Evolutionary conservation across 345 rosid genomes (phyloP), one percentile per base, ranked within the genome.

Genomic region (Geranium rotundifolium): DNA sequence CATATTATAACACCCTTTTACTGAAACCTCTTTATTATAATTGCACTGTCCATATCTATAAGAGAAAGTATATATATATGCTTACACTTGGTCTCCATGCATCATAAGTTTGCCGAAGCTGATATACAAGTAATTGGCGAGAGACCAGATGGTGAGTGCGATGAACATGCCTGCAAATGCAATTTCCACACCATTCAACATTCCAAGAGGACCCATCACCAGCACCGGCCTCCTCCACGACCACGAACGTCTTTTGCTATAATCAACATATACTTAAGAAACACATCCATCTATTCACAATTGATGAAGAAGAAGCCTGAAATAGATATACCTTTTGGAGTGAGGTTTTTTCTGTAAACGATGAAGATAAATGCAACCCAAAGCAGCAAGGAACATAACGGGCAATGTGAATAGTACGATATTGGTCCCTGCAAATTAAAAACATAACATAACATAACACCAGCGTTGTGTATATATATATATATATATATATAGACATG

Each of bases 171-270:
- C 19, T 15, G 71, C 69, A 60, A 87, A 81, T 17, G 74, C 69
- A 15, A 83, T 65, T 75, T 85, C 91, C 59, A 68, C 27, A 4
- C 68, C 81, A 1, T 84, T 80, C 16, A 85, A 81, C 17, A 80
- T 85, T 20, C 91, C 95, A 9, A 85, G 67, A 57, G 89, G 91
- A 54, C 77, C 75, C 81, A 76, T 77, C 29, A 87, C 89, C 29
- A 81, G 66, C 62, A 79, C 72, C 20, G 88, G 86, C 0, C 67
- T 65, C 54, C 57, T 67, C 63, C 57, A 58, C 58, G 58, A 61
- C 23, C 57, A 31, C 30, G 69, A 46, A 13, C 59, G 19, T 27
- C 60, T 15, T 63, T 16, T 37, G 17, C 41, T 52, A 23, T 63
- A 37, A 57, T 54, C 12, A 23, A 23, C 27, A 23, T 23, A 23